Conservation (phyloP, 2,329 filamentous ascomycete genomes). For the Nothopassalora personata region DNA sequence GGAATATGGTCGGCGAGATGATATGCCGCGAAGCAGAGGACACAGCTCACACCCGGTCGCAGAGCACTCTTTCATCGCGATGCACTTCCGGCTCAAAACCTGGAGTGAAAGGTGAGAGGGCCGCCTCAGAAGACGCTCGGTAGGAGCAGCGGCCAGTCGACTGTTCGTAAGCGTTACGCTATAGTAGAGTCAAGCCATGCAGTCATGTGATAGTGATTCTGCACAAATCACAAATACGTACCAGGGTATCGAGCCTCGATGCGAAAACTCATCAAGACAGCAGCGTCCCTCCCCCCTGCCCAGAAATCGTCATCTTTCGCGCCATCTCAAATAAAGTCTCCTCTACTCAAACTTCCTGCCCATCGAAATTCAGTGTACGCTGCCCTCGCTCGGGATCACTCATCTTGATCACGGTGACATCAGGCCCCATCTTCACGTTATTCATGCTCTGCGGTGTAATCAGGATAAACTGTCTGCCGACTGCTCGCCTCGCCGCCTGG, state of each 20-base stretch:
- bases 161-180: no score
- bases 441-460: constrained; percentile 87
- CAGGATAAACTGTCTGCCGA: constrained; percentile 90
- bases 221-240: background rate
- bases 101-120: no score
- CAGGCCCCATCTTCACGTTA: constrained; percentile 54
- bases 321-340: background rate
- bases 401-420: constrained; percentile 69
- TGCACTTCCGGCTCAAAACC: no score
- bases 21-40: no score
- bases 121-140: no score
- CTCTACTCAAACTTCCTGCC: background rate
- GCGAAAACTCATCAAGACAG: background rate
- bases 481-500: constrained; percentile 72
- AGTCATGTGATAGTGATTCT: background rate
- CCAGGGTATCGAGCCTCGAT: background rate
- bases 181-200: no score
- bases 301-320: background rate
- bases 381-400: constrained; percentile 24
- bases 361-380: background rate
- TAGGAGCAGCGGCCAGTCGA: no score
- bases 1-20: no score
- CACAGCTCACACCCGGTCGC: no score
- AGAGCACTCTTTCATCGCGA: no score
- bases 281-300: no score